phyloP scores from a whole-genome alignment of 192 early-diverging fungal species.

The Phlyctochytrium planicorne region DNA sequence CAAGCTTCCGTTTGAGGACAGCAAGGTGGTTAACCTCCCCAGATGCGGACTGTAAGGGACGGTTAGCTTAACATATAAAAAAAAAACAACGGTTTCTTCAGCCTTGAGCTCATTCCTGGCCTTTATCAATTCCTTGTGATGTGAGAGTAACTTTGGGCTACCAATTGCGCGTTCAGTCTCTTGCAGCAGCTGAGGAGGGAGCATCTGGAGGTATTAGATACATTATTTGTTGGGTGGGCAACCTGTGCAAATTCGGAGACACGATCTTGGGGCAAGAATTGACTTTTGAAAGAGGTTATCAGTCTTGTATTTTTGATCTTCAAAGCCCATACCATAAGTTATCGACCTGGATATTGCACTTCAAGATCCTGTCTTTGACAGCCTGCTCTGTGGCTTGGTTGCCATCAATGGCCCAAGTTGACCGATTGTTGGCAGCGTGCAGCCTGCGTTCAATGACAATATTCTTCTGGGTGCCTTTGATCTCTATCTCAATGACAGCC shows the following conservation, averaged over 20 bases:
- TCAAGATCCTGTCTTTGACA: slow-evolving; percentile 59
- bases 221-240: background rate
- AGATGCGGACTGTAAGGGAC: slow-evolving; percentile 41
- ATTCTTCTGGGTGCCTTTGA: slow-evolving; percentile 52
- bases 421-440: slow-evolving; percentile 2
- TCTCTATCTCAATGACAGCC: slow-evolving; percentile 82
- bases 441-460: slow-evolving; percentile 29
- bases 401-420: slow-evolving; percentile 14
- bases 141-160: slow-evolving; percentile 56
- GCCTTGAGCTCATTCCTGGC: slow-evolving; percentile 33
- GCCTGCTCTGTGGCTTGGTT: slow-evolving; percentile 55
- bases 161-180: slow-evolving; percentile 88
- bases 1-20: slow-evolving; percentile 67
- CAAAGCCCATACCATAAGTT: slow-evolving; percentile 82
- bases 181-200: slow-evolving; percentile 68
- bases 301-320: no score
- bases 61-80: slow-evolving; percentile 4
- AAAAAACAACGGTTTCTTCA: slow-evolving; percentile 21
- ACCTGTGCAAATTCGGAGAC: slow-evolving; percentile 91
- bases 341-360: slow-evolving; percentile 87
- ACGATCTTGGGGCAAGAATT: slow-evolving; percentile 95
- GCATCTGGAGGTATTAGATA: slow-evolving; percentile 56
- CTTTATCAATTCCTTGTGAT: slow-evolving; percentile 67
- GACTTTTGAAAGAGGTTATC: slow-evolving; percentile 60
- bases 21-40: slow-evolving; percentile 57